These are phyloP conservation scores for Apiotrichum mycotoxinovorans DNA, from an alignment of 1,284 basidiomycete species.

Conservation along the genomic window DNA sequence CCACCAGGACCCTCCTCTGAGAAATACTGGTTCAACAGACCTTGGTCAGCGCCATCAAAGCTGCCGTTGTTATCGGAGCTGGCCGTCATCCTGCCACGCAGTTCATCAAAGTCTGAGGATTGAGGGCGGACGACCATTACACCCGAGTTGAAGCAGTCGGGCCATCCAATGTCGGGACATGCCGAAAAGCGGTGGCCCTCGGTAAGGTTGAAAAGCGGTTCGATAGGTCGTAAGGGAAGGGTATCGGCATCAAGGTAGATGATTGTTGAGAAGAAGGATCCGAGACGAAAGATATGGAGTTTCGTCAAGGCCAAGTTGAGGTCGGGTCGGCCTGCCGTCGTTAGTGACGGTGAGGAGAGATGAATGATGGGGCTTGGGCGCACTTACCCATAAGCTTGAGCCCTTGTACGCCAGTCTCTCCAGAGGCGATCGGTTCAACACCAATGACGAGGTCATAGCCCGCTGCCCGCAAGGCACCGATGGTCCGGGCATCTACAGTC, in stretches of 20 bases:
- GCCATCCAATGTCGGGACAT: slow-evolving; percentile 95
- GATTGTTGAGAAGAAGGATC: slow-evolving; percentile 72
- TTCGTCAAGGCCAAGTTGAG: slow-evolving; percentile 90
- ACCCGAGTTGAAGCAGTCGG: slow-evolving; percentile 97
- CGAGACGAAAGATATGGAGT: slow-evolving; percentile 87
- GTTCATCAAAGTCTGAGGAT: slow-evolving; percentile 71
- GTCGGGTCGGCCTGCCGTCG: slow-evolving; percentile 75
- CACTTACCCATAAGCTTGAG: slow-evolving; percentile 77
- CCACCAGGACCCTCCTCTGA: slow-evolving; percentile 59
- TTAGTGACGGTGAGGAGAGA: slow-evolving; percentile 7
- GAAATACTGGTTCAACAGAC: slow-evolving; percentile 87
- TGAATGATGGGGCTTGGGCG: not conserved
- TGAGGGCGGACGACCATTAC: slow-evolving; percentile 83
- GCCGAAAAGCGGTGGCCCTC: slow-evolving; percentile 60
- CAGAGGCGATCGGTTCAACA: slow-evolving; percentile 72
- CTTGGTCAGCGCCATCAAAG: slow-evolving; percentile 98
- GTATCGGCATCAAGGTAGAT: slow-evolving; percentile 96
- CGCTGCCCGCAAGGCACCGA: slow-evolving; percentile 72
- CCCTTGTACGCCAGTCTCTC: slow-evolving; percentile 57
- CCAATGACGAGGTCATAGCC: slow-evolving; percentile 80
- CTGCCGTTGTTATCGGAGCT: slow-evolving; percentile 59
- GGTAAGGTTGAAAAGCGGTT: slow-evolving; percentile 73
- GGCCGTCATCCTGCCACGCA: slow-evolving; percentile 52
- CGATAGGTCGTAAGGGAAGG: slow-evolving; percentile 78
- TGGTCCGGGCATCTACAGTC: slow-evolving; percentile 78